Evolutionary conservation across 768 basidiomycete genomes (phyloP), one percentile per base, ranked within the genome.

Genomic region (Tricholoma hemisulphureum): DNA sequence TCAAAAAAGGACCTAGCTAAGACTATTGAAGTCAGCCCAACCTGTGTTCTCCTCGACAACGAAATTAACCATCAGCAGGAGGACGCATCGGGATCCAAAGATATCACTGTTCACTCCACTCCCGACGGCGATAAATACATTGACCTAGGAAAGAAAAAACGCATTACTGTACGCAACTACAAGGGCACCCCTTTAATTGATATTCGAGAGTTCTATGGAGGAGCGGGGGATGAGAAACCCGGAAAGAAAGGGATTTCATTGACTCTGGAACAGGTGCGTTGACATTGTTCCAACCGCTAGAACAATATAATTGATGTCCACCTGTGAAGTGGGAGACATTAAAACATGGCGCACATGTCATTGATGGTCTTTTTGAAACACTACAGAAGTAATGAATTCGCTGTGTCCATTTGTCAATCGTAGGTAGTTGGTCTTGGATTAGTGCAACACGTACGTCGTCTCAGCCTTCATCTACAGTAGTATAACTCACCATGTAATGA

Each of bases 161-260:
- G 88, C 5, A 87, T 77, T 2, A 80, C 85, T 2, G 83, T 89
- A 46, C 62, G 72, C 32, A 61, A 60, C 35, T 78, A 76, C 71
- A 77, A 80, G 78, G 87, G 86, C 7, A 75, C 71, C 1, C 65
- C 79, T 3, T 73, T 84, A 41, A 68, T 92, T 23, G 88, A 92
- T 64, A 89, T 93, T 53, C 83, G 91, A 37, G 89, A 93, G 67
- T 93, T 80, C 63, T 93, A 88, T 53, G 67, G 71, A 20, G 73
- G 65, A 39, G 75, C 72, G 6, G 71, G 80, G 1, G 83, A 85
- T 5, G 78, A 82, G 61, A 90, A 87, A 60, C 91, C 91, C 0
- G 89, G 89, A 0, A 93, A 91, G 71, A 93, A 92, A 64, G 91
- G 90, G 8, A 88, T 93, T 52, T 80, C 87, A 0, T 75, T 93